phyloP scores from a whole-genome alignment of 1,139 yeast species.

The Nakaseomyces bracarensis region DNA sequence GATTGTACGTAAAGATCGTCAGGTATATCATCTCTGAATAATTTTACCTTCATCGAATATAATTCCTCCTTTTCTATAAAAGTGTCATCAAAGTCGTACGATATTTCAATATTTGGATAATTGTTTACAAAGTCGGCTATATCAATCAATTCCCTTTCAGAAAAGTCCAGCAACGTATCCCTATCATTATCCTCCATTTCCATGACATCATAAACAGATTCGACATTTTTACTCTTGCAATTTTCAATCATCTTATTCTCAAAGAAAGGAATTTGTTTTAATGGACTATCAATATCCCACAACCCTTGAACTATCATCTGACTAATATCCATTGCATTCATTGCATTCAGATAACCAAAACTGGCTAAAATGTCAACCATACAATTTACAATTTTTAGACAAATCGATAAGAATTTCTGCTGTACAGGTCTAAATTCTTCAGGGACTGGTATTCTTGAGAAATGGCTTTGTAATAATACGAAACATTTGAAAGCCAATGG shows the following conservation, averaged over 20 bases:
- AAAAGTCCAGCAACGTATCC: conserved; percentile 51
- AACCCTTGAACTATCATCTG: conserved; percentile 86
- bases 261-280: conserved; percentile 75
- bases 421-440: conserved; percentile 56
- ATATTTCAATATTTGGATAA: conserved; percentile 78
- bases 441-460: conserved; percentile 54
- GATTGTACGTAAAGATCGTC: conserved; percentile 58
- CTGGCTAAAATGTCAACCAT: conserved; percentile 70
- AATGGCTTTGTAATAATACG: conserved; percentile 71
- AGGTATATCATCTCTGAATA: conserved; percentile 68
- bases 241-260: conserved; percentile 46
- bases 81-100: conserved; percentile 37
- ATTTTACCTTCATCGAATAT: conserved; percentile 38
- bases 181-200: conserved; percentile 76
- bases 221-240: conserved; percentile 50
- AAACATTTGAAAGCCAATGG: conserved; percentile 65
- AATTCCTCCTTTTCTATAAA: conserved; percentile 40
- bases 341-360: conserved; percentile 71
- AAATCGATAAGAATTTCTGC: conserved; percentile 40
- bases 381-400: conserved; percentile 51
- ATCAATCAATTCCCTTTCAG: conserved; percentile 40
- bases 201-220: conserved; percentile 77
- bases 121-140: conserved; percentile 86
- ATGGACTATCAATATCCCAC: conserved; percentile 74
- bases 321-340: conserved; percentile 76